Evolutionary conservation across 2,329 filamentous ascomycete genomes (phyloP).

Genomic region (Didymella pomorum): DNA sequence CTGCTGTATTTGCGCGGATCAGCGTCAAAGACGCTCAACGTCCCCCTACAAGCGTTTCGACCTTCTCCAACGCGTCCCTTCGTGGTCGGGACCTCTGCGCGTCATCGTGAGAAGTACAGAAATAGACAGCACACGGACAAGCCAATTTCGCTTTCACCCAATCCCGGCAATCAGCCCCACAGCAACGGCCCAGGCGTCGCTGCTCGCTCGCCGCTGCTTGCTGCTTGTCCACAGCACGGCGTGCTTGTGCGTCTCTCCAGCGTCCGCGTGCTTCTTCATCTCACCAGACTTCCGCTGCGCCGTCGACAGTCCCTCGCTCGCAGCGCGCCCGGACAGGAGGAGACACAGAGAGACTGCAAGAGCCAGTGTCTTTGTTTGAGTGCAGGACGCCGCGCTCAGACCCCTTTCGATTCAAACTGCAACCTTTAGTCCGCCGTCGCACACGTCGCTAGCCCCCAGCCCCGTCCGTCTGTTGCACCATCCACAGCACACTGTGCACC

Average conservation of each 20-base stretch:
- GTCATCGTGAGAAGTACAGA: conserved; percentile 12
- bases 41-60: conserved; percentile 10
- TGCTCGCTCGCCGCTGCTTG: conserved; percentile 16
- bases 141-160: conserved; percentile 29
- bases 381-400: conserved; percentile 19
- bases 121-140: conserved; percentile 17
- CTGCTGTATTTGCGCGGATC: not conserved
- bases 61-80: not conserved
- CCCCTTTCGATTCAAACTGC: conserved; percentile 16
- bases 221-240: conserved; percentile 20
- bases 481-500: conserved; percentile 22
- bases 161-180: conserved; percentile 24
- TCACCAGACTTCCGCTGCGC: conserved; percentile 41
- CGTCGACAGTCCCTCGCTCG: conserved; percentile 35
- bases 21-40: conserved; percentile 3
- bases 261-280: conserved; percentile 14
- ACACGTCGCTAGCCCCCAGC: conserved; percentile 29
- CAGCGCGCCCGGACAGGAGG: conserved; percentile 13
- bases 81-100: conserved; percentile 11
- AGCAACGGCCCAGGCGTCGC: conserved; percentile 12
- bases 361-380: conserved; percentile 9
- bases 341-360: not conserved
- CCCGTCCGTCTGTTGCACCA: conserved; percentile 32
- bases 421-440: conserved; percentile 25
- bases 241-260: conserved; percentile 20